phyloP scores from a whole-genome alignment of 768 basidiomycete genomes.

The Albatrellus ellisii region DNA sequence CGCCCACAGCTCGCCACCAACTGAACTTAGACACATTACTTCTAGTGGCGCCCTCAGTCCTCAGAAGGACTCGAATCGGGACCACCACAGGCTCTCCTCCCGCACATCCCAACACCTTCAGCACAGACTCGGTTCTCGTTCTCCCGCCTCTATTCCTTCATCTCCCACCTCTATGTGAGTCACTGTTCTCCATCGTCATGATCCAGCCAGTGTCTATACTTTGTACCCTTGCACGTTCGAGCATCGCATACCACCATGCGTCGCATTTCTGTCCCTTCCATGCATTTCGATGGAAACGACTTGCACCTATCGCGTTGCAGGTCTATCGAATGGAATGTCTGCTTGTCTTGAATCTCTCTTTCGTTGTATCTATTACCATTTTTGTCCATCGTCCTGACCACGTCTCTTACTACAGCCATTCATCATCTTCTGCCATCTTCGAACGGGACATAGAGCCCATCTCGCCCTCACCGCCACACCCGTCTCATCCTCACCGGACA shows the following conservation, averaged over 20 bases:
- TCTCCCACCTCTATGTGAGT: conserved; percentile 70
- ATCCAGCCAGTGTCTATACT: too few relatives aligned
- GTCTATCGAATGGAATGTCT: too few relatives aligned
- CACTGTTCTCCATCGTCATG: conserved; percentile 5
- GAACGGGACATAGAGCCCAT: conserved; percentile 81
- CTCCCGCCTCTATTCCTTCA: conserved; percentile 65
- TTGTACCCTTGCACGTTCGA: conserved; percentile 2
- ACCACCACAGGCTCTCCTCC: conserved; percentile 27
- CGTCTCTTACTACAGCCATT: conserved; percentile 29
- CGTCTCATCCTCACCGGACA: conserved; percentile 55
- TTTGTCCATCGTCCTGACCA: background rate
- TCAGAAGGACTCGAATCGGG: conserved; percentile 22
- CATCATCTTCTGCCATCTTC: conserved; percentile 82
- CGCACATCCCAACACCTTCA: conserved; percentile 37
- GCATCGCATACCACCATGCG: background rate
- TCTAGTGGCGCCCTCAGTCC: conserved; percentile 31
- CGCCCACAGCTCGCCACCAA: conserved; percentile 14
- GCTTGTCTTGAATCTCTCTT: conserved; percentile 2
- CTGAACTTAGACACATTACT: conserved; percentile 44
- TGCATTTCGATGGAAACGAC: too few relatives aligned
- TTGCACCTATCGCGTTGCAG: too few relatives aligned
- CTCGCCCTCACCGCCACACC: conserved; percentile 26
- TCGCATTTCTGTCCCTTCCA: background rate
- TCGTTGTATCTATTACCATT: background rate
- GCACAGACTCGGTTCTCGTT: conserved; percentile 42